A percentile compares a stretch with the other conserved stretches of the same genome.
These are phyloP conservation scores for Globisporangium echinulatum DNA, from an alignment of 352 stramenopile species.

Conservation along the genomic window DNA sequence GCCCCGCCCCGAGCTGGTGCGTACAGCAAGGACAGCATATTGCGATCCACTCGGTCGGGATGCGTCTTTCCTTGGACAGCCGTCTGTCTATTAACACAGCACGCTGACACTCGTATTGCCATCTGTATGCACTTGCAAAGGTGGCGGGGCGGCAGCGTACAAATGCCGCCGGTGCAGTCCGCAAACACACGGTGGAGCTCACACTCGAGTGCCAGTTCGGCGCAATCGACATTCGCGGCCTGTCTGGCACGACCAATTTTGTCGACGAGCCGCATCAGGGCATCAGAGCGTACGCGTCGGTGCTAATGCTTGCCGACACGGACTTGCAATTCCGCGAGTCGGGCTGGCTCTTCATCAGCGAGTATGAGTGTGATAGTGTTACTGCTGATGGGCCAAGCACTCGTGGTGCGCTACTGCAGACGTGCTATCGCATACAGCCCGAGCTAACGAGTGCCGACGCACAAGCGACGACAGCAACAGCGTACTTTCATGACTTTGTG, in stretches of 20 bases:
- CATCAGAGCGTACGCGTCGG: constrained; percentile 1
- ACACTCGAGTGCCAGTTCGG: constrained; percentile 5
- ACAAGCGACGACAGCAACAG: not conserved
- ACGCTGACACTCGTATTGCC: no score
- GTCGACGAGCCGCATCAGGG: not conserved
- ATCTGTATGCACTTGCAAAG: no score
- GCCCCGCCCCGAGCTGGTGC: no score
- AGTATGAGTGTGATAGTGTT: not conserved
- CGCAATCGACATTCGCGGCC: not conserved
- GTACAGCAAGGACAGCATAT: no score
- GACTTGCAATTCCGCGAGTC: constrained; percentile 1
- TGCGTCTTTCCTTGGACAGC: no score
- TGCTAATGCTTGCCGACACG: not conserved
- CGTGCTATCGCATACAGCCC: not conserved
- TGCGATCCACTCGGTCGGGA: no score
- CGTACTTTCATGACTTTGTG: constrained; percentile 9
- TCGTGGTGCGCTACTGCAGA: not conserved
- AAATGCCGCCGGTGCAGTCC: not conserved
- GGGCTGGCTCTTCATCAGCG: constrained; percentile 1
- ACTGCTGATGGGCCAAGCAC: not conserved
- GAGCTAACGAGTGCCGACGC: not conserved
- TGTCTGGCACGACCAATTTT: constrained; percentile 1
- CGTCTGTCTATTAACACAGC: no score
- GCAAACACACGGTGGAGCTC: not conserved
- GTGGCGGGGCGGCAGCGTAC: not conserved